Conservation (phyloP, 2,329 filamentous ascomycete species). For the Albifimbria verrucaria region DNA sequence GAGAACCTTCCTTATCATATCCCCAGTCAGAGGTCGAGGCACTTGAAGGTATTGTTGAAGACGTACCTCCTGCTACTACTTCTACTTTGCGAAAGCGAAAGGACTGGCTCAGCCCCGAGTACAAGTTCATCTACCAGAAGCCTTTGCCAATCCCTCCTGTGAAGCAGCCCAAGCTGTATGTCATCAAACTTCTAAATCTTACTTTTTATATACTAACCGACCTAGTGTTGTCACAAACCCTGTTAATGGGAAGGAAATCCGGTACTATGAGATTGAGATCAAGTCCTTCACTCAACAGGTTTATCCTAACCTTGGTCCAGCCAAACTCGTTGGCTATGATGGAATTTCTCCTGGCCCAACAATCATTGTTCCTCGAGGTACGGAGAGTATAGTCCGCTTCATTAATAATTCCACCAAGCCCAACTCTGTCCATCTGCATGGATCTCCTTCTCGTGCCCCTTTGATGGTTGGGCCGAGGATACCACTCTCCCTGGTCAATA, state of each 20-base stretch:
- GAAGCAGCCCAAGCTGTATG: constrained; percentile 2
- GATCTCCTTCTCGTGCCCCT: constrained; percentile 38
- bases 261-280: constrained; percentile 34
- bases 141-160: constrained; percentile 1
- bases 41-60: background rate
- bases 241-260: constrained; percentile 28
- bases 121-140: background rate
- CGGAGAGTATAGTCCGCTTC: constrained; percentile 51
- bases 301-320: constrained; percentile 29
- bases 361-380: constrained; percentile 43
- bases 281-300: constrained; percentile 28
- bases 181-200: background rate
- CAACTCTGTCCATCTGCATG: constrained; percentile 52
- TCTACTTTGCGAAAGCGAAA: background rate
- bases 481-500: constrained; percentile 47
- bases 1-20: background rate
- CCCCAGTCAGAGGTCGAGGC: background rate
- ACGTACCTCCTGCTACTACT: background rate
- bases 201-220: background rate
- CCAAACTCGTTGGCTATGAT: constrained; percentile 45
- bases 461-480: constrained; percentile 47
- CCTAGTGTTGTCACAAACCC: constrained; percentile 30
- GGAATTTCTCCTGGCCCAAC: constrained; percentile 53
- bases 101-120: background rate
- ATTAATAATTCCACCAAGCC: constrained; percentile 43